phyloP scores from a whole-genome alignment of 768 basidiomycete species.

The Mycena indigotica region DNA sequence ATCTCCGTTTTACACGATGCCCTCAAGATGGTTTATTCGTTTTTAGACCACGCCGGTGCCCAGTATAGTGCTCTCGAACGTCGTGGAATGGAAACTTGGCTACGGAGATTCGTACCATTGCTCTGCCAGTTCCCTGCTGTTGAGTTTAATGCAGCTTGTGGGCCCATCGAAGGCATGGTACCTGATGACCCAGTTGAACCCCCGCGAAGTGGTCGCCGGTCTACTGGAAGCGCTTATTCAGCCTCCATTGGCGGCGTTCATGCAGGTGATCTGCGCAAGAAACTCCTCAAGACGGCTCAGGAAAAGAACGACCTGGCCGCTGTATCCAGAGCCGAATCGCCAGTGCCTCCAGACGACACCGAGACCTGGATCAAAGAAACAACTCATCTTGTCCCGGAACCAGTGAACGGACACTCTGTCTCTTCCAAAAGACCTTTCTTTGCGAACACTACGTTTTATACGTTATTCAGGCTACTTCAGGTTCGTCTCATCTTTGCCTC shows the following conservation, averaged over 20 bases:
- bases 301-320: slow-evolving; percentile 48
- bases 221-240: slow-evolving; percentile 43
- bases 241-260: slow-evolving; percentile 48
- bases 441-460: slow-evolving; percentile 91
- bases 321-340: slow-evolving; percentile 18
- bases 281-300: slow-evolving; percentile 74
- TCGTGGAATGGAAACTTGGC: slow-evolving; percentile 79
- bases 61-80: slow-evolving; percentile 78
- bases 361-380: slow-evolving; percentile 67
- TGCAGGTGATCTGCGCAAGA: slow-evolving; percentile 74
- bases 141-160: slow-evolving; percentile 67
- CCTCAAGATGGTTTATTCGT: slow-evolving; percentile 87
- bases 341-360: slow-evolving; percentile 22
- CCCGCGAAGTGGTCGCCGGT: slow-evolving; percentile 48
- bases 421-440: slow-evolving; percentile 69
- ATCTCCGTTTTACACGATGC: slow-evolving; percentile 82
- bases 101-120: slow-evolving; percentile 81
- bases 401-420: slow-evolving; percentile 25
- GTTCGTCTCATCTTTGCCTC: slow-evolving; percentile 37
- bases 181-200: slow-evolving; percentile 44
- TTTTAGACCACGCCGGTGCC: slow-evolving; percentile 83
- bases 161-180: slow-evolving; percentile 52
- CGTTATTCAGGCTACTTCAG: slow-evolving; percentile 85
- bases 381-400: slow-evolving; percentile 29
- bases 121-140: slow-evolving; percentile 71